A percentile compares a stretch with the other conserved stretches of the same genome.
These are phyloP conservation scores for Diaporthe eres DNA, from an alignment of 2,329 filamentous ascomycete species.

Conservation along the genomic window DNA sequence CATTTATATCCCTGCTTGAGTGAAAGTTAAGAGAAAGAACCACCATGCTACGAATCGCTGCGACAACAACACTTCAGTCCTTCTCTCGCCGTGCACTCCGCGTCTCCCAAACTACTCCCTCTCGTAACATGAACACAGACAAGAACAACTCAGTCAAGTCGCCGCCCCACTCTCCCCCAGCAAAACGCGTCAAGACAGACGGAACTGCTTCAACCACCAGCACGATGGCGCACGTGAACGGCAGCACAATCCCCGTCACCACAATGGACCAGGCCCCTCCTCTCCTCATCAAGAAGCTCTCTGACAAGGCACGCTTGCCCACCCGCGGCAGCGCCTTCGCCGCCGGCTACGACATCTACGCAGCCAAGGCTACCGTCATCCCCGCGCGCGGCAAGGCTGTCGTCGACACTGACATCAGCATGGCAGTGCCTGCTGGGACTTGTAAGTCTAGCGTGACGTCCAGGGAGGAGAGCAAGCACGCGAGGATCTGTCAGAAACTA, in stretches of 20 bases:
- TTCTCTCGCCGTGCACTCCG: background rate
- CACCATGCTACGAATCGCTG: conserved; percentile 9
- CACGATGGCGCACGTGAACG: conserved; percentile 48
- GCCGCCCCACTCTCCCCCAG: conserved; percentile 79
- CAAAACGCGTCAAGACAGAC: conserved; percentile 83
- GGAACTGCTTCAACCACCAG: conserved; percentile 46
- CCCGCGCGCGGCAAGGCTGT: conserved; percentile 87
- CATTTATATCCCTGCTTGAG: conserved; percentile 35
- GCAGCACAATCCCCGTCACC: conserved; percentile 48
- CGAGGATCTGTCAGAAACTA: background rate
- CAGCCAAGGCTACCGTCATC: conserved; percentile 79
- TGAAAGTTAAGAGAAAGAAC: conserved; percentile 17
- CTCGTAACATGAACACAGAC: conserved; percentile 51
- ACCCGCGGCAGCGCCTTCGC: conserved; percentile 91
- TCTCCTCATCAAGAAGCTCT: conserved; percentile 90
- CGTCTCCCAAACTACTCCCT: conserved; percentile 25
- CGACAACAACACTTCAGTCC: conserved; percentile 14
- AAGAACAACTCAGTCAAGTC: conserved; percentile 58
- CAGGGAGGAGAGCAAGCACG: background rate
- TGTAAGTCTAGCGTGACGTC: conserved; percentile 68
- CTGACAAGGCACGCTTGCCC: conserved; percentile 82
- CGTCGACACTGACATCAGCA: conserved; percentile 91
- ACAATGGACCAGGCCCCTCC: conserved; percentile 64
- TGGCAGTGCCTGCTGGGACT: conserved; percentile 90
- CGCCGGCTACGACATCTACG: conserved; percentile 95